Percentiles rank a stretch among this genome's conserved stretches.
phyloP scores from a whole-genome alignment of 2,329 filamentous ascomycete genomes.

The Exutisphaerella laricina region DNA sequence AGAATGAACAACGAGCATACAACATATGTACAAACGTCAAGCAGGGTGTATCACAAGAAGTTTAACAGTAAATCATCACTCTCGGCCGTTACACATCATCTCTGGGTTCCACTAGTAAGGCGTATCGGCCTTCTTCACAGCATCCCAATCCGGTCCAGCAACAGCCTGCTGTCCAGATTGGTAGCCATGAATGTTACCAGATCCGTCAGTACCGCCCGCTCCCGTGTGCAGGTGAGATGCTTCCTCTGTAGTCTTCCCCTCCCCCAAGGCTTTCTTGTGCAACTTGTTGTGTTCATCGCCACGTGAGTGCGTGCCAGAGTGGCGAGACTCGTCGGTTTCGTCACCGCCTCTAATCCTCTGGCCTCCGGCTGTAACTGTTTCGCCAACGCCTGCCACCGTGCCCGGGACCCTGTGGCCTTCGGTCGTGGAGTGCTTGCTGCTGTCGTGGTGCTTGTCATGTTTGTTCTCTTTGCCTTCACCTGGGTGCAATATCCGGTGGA shows the following conservation, averaged over 20 bases:
- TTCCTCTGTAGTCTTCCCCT: slow-evolving; percentile 1
- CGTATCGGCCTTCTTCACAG: slow-evolving; percentile 8
- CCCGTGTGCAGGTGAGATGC: not conserved
- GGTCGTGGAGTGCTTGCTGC: not conserved
- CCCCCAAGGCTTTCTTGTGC: slow-evolving; percentile 9
- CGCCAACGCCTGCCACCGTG: too few relatives aligned
- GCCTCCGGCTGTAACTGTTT: too few relatives aligned
- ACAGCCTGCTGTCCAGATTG: slow-evolving; percentile 3
- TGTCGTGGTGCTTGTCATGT: not conserved
- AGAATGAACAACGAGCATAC: too few relatives aligned
- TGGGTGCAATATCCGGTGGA: slow-evolving; percentile 28
- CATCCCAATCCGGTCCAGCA: slow-evolving; percentile 11
- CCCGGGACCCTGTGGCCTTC: too few relatives aligned
- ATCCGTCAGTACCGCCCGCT: slow-evolving; percentile 33
- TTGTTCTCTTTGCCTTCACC: slow-evolving; percentile 8
- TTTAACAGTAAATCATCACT: not conserved
- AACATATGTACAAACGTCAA: not conserved
- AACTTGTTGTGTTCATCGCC: slow-evolving; percentile 8
- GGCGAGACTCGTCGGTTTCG: too few relatives aligned
- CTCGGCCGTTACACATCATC: slow-evolving; percentile 1
- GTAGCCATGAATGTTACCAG: slow-evolving; percentile 36
- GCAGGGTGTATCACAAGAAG: slow-evolving; percentile 2
- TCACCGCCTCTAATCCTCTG: too few relatives aligned
- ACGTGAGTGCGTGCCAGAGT: not conserved
- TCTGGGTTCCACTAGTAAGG: slow-evolving; percentile 1